Percentiles rank a stretch among this genome's conserved stretches.
Conservation (phyloP, 805 yeast genomes). For the Sugiyamaella americana region DNA sequence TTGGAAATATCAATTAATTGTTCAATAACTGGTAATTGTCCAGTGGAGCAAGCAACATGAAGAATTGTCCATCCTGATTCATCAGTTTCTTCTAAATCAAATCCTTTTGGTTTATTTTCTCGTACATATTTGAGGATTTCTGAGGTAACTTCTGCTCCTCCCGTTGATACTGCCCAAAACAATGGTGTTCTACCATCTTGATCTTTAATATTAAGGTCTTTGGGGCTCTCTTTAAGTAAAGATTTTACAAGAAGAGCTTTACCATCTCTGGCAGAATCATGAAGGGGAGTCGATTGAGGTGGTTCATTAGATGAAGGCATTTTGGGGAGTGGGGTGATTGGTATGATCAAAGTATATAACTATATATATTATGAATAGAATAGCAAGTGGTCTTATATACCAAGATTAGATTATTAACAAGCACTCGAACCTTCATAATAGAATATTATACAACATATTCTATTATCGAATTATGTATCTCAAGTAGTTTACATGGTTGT, state of each 20-base stretch:
- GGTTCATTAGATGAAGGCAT: no score
- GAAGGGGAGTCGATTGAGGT: slow-evolving; percentile 14
- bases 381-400: no score
- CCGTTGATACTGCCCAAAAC: slow-evolving; percentile 81
- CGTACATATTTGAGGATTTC: slow-evolving; percentile 38
- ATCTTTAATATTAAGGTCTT: slow-evolving; percentile 46
- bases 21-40: slow-evolving; percentile 49
- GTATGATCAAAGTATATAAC: no score
- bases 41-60: slow-evolving; percentile 76
- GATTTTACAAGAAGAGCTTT: slow-evolving; percentile 47
- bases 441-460: no score
- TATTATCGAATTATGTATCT: no score
- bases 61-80: slow-evolving; percentile 84
- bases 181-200: slow-evolving; percentile 73
- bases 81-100: slow-evolving; percentile 69
- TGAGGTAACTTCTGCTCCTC: slow-evolving; percentile 46
- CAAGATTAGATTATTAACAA: no score
- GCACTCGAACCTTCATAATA: no score
- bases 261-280: slow-evolving; percentile 58
- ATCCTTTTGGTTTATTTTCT: slow-evolving; percentile 20
- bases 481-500: no score
- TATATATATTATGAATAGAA: no score
- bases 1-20: slow-evolving; percentile 35
- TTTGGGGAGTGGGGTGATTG: no score
- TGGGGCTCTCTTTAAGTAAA: slow-evolving; percentile 46